A percentile compares a stretch with the other conserved stretches of the same genome.
phyloP scores from a whole-genome alignment of 768 basidiomycete species.

The Sistotremastrum niveocremeum region DNA sequence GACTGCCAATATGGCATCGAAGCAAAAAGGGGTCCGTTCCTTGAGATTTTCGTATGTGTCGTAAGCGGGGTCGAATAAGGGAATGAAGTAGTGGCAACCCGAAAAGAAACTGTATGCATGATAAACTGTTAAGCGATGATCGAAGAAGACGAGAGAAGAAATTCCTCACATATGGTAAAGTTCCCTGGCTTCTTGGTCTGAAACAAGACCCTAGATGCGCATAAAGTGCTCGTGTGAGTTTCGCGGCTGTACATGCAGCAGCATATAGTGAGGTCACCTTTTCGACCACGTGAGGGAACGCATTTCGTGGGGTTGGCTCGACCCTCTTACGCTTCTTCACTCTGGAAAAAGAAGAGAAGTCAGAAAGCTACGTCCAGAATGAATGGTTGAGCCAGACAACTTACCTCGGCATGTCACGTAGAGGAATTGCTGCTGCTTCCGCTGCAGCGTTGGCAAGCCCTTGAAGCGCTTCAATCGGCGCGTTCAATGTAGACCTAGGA shows the following conservation, averaged over 20 bases:
- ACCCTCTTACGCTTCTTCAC: constrained; percentile 77
- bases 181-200: constrained; percentile 76
- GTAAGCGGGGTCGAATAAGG: constrained; percentile 83
- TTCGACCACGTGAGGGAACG: constrained; percentile 81
- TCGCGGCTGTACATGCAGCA: neutral
- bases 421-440: constrained; percentile 76
- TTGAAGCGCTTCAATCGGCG: constrained; percentile 89
- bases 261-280: constrained; percentile 34
- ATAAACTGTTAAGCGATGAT: constrained; percentile 17
- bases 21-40: constrained; percentile 92
- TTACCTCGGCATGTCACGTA: constrained; percentile 48
- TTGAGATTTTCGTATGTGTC: constrained; percentile 88
- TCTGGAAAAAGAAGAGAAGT: constrained; percentile 20
- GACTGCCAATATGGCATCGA: constrained; percentile 85
- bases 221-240: neutral
- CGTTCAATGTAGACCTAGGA: constrained; percentile 70
- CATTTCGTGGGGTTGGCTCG: constrained; percentile 72
- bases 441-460: constrained; percentile 92
- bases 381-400: constrained; percentile 1
- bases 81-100: constrained; percentile 93
- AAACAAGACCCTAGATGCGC: constrained; percentile 57
- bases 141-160: constrained; percentile 4
- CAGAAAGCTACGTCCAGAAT: constrained; percentile 1
- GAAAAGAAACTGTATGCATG: constrained; percentile 67
- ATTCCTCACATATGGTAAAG: constrained; percentile 73